Conservation (phyloP, 768 basidiomycete species). For the Artomyces pyxidatus region DNA sequence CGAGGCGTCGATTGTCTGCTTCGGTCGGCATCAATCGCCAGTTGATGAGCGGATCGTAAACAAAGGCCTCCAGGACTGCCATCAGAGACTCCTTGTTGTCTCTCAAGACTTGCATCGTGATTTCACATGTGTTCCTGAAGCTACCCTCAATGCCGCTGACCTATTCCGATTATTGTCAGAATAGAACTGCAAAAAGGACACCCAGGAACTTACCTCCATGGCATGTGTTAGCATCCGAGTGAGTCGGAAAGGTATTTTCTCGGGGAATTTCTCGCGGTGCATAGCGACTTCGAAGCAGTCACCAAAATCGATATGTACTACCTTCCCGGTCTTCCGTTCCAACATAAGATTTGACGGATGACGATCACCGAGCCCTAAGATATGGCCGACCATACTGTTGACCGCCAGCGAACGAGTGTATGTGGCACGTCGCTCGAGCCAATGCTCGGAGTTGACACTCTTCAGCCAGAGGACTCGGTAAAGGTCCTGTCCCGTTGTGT, state of each 20-base stretch:
- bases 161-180: constrained; percentile 32
- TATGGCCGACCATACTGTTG: constrained; percentile 98
- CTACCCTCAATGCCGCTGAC: constrained; percentile 98
- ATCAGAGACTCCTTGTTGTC: constrained; percentile 98
- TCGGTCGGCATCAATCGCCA: constrained; percentile 91
- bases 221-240: constrained; percentile 98
- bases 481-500: constrained; percentile 96
- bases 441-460: constrained; percentile 91
- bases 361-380: constrained; percentile 93
- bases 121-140: constrained; percentile 92
- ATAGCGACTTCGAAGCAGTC: constrained; percentile 99
- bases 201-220: constrained; percentile 74
- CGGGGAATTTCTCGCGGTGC: constrained; percentile 98
- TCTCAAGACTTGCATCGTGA: constrained; percentile 93
- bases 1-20: constrained; percentile 58
- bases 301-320: constrained; percentile 96
- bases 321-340: constrained; percentile 85
- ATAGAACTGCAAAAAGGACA: neutral
- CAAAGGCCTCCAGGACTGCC: constrained; percentile 98
- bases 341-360: constrained; percentile 94
- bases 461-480: constrained; percentile 97
- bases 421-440: constrained; percentile 92
- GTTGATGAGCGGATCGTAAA: constrained; percentile 96
- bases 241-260: constrained; percentile 95
- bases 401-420: constrained; percentile 94